phyloP scores from a whole-genome alignment of 1,139 yeast species.

The Saccharomyces hybrid region DNA sequence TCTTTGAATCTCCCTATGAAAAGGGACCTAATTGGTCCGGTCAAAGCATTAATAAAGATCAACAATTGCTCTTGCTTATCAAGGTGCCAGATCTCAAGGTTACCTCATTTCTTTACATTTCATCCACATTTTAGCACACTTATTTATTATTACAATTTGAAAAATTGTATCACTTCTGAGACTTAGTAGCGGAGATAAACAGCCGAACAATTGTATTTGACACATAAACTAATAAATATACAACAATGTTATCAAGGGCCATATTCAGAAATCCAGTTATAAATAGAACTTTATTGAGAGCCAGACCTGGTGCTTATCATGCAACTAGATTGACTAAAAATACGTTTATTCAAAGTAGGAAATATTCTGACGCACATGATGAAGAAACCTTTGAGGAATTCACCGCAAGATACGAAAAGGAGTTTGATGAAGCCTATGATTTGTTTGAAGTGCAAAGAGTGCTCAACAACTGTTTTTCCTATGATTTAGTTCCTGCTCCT shows the following conservation, averaged over 20 bases:
- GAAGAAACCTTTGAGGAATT: slow-evolving; percentile 94
- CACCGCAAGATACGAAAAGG: slow-evolving; percentile 89
- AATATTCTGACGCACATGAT: slow-evolving; percentile 53
- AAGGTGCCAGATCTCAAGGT: background rate
- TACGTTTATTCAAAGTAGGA: slow-evolving; percentile 34
- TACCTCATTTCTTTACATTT: background rate
- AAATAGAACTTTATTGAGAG: slow-evolving; percentile 17
- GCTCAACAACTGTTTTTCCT: slow-evolving; percentile 93
- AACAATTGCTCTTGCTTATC: background rate
- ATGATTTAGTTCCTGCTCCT: slow-evolving; percentile 98
- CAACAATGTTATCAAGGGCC: slow-evolving; percentile 27
- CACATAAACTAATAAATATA: background rate
- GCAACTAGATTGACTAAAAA: slow-evolving; percentile 13
- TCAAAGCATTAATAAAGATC: background rate
- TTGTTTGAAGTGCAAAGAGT: slow-evolving; percentile 92
- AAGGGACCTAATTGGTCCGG: background rate
- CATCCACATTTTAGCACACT: background rate
- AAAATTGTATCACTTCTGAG: background rate
- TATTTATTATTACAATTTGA: background rate
- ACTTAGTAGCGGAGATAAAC: background rate
- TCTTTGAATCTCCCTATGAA: background rate
- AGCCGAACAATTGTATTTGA: background rate
- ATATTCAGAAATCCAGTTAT: slow-evolving; percentile 23
- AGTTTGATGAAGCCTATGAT: slow-evolving; percentile 96
- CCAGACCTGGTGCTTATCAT: slow-evolving; percentile 6